Conservation (phyloP, 176 grass and related monocot genomes). For the maize (Zea mays) region Zm-B73-REFERENCE-NAM-5.0 NC_050102.1:178511501-178512000, state of each 20-base stretch:
- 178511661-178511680: not conserved
- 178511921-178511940: too few relatives aligned
- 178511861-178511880: too few relatives aligned
- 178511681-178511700: not conserved
- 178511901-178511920: too few relatives aligned
- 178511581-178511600: not conserved
- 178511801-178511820: constrained; percentile 23
- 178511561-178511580: not conserved
- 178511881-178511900: too few relatives aligned
- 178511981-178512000: not conserved
- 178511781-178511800: constrained; percentile 5
- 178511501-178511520: constrained; percentile 18
- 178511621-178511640: not conserved
- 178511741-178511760: not conserved
- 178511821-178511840: constrained; percentile 19
- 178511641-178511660: constrained; percentile 40
- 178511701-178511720: not conserved
- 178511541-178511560: not conserved
- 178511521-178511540: not conserved
- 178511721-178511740: too few relatives aligned
- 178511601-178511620: too few relatives aligned
- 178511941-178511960: not conserved
- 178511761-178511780: not conserved
- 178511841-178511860: not conserved
- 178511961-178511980: not conserved